These are phyloP conservation scores for Kodamaea suecica DNA, from an alignment of 1,139 yeast species.

Conservation along the genomic window DNA sequence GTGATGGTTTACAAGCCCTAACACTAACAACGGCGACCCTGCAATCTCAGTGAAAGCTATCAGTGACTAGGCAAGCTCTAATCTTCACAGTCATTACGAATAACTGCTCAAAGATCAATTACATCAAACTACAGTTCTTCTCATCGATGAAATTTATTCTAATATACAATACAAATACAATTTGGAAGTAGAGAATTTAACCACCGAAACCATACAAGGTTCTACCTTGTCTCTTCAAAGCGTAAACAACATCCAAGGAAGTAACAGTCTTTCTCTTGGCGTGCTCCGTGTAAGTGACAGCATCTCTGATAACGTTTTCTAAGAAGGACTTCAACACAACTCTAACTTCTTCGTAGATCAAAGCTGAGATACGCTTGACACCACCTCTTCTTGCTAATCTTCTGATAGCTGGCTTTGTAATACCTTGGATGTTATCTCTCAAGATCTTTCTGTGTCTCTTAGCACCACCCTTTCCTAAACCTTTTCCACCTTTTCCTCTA, in stretches of 20 bases:
- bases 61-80: too few relatives aligned
- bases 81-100: too few relatives aligned
- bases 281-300: constrained; percentile 99
- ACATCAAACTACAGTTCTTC: background rate
- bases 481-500: constrained; percentile 99
- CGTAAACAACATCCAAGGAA: constrained; percentile 97
- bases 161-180: constrained; percentile 2
- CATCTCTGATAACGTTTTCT: constrained; percentile 97
- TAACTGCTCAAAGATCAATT: too few relatives aligned
- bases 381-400: constrained; percentile 99
- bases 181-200: constrained; percentile 38
- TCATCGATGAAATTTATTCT: constrained; percentile 1
- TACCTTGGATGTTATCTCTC: constrained; percentile 99
- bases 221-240: constrained; percentile 99
- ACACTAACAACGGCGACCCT: too few relatives aligned
- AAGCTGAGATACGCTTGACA: constrained; percentile 99
- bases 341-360: constrained; percentile 98
- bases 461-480: constrained; percentile 99
- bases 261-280: constrained; percentile 99
- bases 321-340: constrained; percentile 93
- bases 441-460: constrained; percentile 99
- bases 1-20: too few relatives aligned
- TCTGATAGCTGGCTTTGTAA: constrained; percentile 99
- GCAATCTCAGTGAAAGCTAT: too few relatives aligned
- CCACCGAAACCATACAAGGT: constrained; percentile 99